Base-by-base conservation (phyloP, 139 green algal species). In the Chlorella sp. region DNA sequence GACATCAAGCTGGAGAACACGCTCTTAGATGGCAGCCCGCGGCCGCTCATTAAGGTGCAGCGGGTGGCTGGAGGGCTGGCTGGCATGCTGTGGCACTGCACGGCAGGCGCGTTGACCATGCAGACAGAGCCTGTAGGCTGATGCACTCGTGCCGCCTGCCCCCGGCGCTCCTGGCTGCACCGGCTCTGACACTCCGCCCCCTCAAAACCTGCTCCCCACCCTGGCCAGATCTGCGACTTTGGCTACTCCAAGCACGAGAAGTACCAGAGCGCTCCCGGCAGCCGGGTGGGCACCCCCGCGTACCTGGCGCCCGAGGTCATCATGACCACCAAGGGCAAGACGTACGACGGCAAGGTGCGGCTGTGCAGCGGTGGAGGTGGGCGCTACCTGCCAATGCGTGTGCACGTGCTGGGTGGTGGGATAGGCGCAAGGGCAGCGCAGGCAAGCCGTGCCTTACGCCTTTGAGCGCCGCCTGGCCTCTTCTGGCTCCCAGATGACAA, bases 1-100 rank as follows among this genome's bases (percentile, higher is more conserved):
- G 95, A 98, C 89, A 98, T 98, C 82, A 98, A 98, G 91, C 92
- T 99, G 30, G 97, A 99, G 87, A 99, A 99, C 90, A 98, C 97
- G 40, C 91, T 99, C 76, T 91, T 99, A 80, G 95, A 99, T 76
- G 89, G 92, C 77, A 95, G 88, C 81, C 92, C 92, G 34, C 90
- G 87, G 73, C 95, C 96, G 26, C 88, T 98, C 80, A 89, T 99
- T n/a, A 99, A 99, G 87, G 97, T 99, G 76, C 46, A 98, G 96
- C 74, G 54, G 65, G 62, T 64, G 73, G 24, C n/a, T 60, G 41
- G 41, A 60, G 41, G 40, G 40, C n/a, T 54, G 3, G 40, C 24
- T 34, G 36, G 43, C 41, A 38, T 60, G 41, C 41, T 7, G 41
- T 13, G 26, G 6, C 70, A 34, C 56, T n/a, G 56, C 56, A 13